These are phyloP conservation scores for Aquilaria agallochum DNA, from an alignment of 441 rosid genomes.

Conservation along the genomic window DNA sequence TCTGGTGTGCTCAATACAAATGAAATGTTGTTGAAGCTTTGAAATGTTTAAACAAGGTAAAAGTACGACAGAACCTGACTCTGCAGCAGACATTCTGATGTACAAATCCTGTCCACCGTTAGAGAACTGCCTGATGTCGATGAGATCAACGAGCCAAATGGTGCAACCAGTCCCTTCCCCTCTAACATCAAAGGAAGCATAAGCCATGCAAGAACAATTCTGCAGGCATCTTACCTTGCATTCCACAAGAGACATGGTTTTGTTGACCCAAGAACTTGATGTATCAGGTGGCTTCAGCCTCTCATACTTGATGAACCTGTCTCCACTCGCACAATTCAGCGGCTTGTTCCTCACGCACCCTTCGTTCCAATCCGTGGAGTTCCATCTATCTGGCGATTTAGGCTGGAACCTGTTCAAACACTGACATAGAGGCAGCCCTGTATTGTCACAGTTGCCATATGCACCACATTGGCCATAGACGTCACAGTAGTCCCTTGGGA, in stretches of 20 bases:
- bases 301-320: not conserved
- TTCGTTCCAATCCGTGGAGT: slow-evolving; percentile 10
- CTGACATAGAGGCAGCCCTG: slow-evolving; percentile 18
- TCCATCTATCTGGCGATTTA: slow-evolving; percentile 2
- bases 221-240: slow-evolving; percentile 4
- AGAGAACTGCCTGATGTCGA: slow-evolving; percentile 23
- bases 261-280: slow-evolving; percentile 12
- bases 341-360: slow-evolving; percentile 27
- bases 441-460: slow-evolving; percentile 17
- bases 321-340: slow-evolving; percentile 5
- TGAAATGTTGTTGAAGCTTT: not conserved
- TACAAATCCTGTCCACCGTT: slow-evolving; percentile 19
- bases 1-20: too few species aligned
- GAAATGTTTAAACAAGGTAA: slow-evolving; percentile 2
- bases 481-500: slow-evolving; percentile 23
- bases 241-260: not conserved
- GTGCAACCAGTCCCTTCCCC: slow-evolving; percentile 24
- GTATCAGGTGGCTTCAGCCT: slow-evolving; percentile 23
- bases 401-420: slow-evolving; percentile 30
- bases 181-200: slow-evolving; percentile 14
- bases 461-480: slow-evolving; percentile 27
- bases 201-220: slow-evolving; percentile 23
- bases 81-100: too few species aligned
- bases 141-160: slow-evolving; percentile 23
- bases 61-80: slow-evolving; percentile 6